Evolutionary conservation across 345 rosid genomes (phyloP).

Genomic region (Excoecaria cochinchinensis): DNA sequence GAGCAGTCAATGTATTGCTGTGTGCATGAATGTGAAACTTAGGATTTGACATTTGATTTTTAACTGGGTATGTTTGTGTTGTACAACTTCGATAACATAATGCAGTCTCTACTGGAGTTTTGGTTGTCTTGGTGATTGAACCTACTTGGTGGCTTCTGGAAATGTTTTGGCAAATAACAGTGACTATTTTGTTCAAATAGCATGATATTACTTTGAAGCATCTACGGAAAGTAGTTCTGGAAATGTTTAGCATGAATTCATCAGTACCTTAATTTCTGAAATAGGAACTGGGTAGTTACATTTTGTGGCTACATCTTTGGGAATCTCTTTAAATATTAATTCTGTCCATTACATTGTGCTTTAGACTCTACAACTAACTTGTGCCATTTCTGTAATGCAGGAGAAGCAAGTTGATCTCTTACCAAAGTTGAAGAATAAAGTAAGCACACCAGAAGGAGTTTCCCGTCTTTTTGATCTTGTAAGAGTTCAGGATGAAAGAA

Average conservation of each 20-base stretch:
- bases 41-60: too few species aligned
- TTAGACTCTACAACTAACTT: not conserved
- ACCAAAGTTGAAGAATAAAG: constrained; percentile 56
- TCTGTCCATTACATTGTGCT: not conserved
- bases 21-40: too few species aligned
- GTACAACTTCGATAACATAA: too few species aligned
- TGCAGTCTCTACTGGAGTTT: too few species aligned
- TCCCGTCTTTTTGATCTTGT: constrained; percentile 92
- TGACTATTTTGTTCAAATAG: not conserved
- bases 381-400: constrained; percentile 40
- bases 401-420: constrained; percentile 76
- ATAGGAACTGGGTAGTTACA: too few species aligned
- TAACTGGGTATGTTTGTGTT: too few species aligned
- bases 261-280: not conserved
- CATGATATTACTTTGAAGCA: not conserved
- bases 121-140: not conserved
- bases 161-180: not conserved
- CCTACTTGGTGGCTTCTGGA: not conserved
- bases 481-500: constrained; percentile 80
- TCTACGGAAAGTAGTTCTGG: not conserved
- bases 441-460: constrained; percentile 82
- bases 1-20: too few species aligned
- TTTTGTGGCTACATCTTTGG: too few species aligned
- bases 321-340: not conserved
- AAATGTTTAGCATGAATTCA: not conserved